Evolutionary conservation across 345 rosid species (phyloP), one percentile per base, ranked within the genome.

Genomic region (Streptanthus diversifolius): DNA sequence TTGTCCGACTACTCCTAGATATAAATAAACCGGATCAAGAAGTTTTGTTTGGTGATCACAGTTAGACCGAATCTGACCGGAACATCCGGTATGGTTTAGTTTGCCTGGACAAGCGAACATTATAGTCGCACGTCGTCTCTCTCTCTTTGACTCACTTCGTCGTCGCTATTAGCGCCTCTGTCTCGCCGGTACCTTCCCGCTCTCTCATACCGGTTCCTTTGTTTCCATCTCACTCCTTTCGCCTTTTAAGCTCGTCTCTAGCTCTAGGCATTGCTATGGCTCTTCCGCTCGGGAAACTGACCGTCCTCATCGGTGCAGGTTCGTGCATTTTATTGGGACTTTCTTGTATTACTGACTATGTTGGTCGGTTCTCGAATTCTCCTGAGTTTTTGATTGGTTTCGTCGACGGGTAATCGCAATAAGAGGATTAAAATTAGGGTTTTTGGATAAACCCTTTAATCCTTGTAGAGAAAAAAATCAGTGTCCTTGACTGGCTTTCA

Each of bases 281-380:
- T 69, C 68, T 79, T 63, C 58, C 76, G 15, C 59, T 79, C 37
- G 82, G 82, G 36, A 79, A 79, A 68, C 78, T 79, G 12, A 74
- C 82, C 19, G 29, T 79, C 54, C 67, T 79, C 68, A 61, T 79
- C 73, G 82, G 82, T 51, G 82, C 82, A 79, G 82, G 82, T 79
- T 17, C 60, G 76, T 69, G 1, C 15, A 19, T 24, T 25, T 39
- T 2, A 7, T 19, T 19, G 3, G 55, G 17, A 3, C 0, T n/a
- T 27, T 39, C 2, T 19, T 60, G 0, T 60, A 25, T 17, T 33
- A 13, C 1, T 52, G 10, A 8, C 9, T 75, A 0, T 30, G 22
- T 52, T 40, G 3, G 2, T 51, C 56, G 40, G 3, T 59, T 14
- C 53, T 72, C 2, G 5, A 48, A 47, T 49, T 40, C 25, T 5